phyloP scores from a whole-genome alignment of 768 basidiomycete species.

The Tricholoma saponaceum region DNA sequence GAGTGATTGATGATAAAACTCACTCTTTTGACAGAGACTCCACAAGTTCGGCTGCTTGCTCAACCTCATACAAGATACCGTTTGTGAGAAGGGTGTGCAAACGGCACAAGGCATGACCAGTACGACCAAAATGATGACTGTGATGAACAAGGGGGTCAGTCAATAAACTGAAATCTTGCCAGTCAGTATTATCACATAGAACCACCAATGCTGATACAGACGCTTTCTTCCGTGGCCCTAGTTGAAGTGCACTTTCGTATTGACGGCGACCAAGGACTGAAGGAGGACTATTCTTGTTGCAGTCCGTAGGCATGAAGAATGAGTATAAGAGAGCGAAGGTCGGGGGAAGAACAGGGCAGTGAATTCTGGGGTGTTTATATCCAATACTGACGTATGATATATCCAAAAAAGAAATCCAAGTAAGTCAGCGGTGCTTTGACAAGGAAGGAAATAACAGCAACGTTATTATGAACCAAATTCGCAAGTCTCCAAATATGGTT shows the following conservation, averaged over 20 bases:
- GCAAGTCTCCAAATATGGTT: no score
- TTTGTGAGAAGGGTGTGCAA: constrained; percentile 15
- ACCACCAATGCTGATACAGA: background rate
- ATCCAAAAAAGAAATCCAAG: no score
- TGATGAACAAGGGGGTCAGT: constrained; percentile 17
- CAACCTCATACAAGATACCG: constrained; percentile 7
- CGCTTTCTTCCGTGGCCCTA: constrained; percentile 12
- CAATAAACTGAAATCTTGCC: background rate
- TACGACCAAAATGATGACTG: constrained; percentile 17
- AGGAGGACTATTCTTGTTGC: background rate
- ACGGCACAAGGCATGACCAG: constrained; percentile 16
- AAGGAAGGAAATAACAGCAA: no score
- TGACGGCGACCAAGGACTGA: background rate
- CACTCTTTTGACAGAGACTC: constrained; percentile 3
- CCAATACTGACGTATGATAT: no score
- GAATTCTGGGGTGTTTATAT: no score
- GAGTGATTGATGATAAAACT: background rate
- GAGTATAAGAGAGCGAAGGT: background rate
- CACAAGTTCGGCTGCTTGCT: constrained; percentile 3
- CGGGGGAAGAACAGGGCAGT: background rate
- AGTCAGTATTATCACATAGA: background rate
- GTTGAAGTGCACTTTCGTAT: constrained; percentile 5
- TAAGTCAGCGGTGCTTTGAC: no score
- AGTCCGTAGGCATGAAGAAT: background rate
- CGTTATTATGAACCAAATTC: no score